Percentiles rank a stretch among this genome's conserved stretches.
Conservation (phyloP, 208 protist genomes). For the Leishmania arabica region DNA sequence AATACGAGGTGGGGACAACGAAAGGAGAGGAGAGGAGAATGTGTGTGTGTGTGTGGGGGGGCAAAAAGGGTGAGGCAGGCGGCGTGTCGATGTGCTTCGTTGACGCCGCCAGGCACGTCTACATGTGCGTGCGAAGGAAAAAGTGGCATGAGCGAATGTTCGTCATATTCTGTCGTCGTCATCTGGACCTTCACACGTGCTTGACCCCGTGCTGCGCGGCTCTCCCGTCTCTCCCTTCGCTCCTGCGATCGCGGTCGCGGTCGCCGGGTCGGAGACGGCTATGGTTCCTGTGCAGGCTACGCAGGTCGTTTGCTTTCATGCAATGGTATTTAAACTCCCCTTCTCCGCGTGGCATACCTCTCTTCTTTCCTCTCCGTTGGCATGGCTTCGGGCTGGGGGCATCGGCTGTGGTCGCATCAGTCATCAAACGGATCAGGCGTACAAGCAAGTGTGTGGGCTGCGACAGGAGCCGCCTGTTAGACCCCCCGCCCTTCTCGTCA, state of each 20-base stretch:
- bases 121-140: not conserved
- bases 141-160: not conserved
- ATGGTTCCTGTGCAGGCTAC: not conserved
- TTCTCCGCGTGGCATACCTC: not conserved
- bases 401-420: too few species aligned
- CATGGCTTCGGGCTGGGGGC: not conserved
- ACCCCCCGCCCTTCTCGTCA: too few species aligned
- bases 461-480: too few species aligned
- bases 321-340: not conserved
- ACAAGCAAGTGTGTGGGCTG: not conserved
- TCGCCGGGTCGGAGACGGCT: not conserved
- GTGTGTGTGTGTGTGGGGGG: not conserved
- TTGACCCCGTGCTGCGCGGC: not conserved
- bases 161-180: not conserved
- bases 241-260: not conserved
- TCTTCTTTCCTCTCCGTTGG: conserved; percentile 6
- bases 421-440: not conserved
- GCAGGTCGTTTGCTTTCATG: not conserved
- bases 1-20: not conserved
- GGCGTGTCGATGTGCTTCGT: not conserved
- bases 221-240: not conserved
- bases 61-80: not conserved
- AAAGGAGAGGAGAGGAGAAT: not conserved
- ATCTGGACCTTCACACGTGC: not conserved
- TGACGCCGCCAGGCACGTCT: not conserved